Conservation (phyloP, 305 asterid species). For the Solanum chacoense region DNA sequence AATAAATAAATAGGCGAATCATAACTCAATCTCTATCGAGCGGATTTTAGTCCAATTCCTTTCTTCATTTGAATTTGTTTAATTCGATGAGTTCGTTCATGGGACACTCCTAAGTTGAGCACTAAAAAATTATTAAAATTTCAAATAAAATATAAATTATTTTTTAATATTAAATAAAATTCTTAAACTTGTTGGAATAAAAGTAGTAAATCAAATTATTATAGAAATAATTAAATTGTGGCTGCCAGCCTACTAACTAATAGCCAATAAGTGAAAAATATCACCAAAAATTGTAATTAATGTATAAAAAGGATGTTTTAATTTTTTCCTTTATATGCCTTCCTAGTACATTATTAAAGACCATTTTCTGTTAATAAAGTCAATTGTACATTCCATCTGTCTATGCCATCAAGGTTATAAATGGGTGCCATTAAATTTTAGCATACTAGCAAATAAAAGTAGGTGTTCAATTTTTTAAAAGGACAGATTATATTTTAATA, state of each 20-base stretch:
- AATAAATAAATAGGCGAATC: not conserved
- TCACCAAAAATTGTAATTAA: not conserved
- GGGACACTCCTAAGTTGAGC: not conserved
- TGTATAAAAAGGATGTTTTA: not conserved
- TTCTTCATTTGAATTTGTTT: no score
- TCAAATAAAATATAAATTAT: no score
- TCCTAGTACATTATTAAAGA: no score
- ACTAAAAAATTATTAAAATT: no score
- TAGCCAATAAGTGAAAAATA: not conserved
- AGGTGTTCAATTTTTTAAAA: not conserved
- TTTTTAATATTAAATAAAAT: no score
- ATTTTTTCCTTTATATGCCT: not conserved
- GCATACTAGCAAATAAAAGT: not conserved
- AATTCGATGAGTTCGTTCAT: no score
- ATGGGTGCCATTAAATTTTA: not conserved
- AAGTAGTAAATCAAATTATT: not conserved
- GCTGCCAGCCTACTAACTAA: not conserved
- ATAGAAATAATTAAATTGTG: not conserved
- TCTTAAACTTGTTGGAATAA: not conserved
- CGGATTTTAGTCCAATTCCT: no score
- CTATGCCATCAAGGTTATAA: not conserved
- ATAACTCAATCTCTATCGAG: not conserved
- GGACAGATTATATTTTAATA: no score
- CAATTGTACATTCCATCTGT: not conserved
- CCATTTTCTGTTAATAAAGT: no score